Percentiles rank a stretch among this genome's conserved stretches.
phyloP scores from a whole-genome alignment of 345 rosid genomes.

The Euphorbia pulcherrima region DNA sequence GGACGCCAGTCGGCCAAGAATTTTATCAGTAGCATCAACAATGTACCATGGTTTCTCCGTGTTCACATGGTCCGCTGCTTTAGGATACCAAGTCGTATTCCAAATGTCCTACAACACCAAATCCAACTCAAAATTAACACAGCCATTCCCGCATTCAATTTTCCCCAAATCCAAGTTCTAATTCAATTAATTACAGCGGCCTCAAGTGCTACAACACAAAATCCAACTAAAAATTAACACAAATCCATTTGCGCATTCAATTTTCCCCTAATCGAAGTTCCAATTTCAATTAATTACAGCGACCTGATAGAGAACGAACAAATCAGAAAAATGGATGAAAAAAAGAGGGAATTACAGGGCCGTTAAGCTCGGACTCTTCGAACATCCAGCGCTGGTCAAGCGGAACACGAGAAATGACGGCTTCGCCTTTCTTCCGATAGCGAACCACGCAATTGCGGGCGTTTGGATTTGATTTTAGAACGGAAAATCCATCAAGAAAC shows the following conservation, averaged over 20 bases:
- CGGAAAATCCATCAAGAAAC: neutral
- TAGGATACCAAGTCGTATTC: conserved; percentile 97
- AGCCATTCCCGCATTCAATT: neutral
- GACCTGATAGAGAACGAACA: too few species aligned
- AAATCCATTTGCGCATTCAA: too few species aligned
- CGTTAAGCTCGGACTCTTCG: conserved; percentile 28
- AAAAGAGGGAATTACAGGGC: conserved; percentile 21
- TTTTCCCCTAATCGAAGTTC: too few species aligned
- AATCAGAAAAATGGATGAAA: too few species aligned
- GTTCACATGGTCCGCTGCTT: conserved; percentile 77
- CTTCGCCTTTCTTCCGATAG: conserved; percentile 14
- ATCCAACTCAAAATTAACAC: neutral
- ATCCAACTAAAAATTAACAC: too few species aligned
- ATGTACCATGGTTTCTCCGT: conserved; percentile 81
- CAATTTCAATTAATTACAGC: too few species aligned
- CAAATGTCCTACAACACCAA: conserved; percentile 66
- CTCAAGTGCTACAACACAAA: too few species aligned
- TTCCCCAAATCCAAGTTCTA: neutral
- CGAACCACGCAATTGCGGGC: conserved; percentile 15
- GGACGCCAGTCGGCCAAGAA: conserved; percentile 85
- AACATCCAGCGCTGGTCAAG: conserved; percentile 35
- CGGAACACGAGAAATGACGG: conserved; percentile 15
- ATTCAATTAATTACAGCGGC: neutral
- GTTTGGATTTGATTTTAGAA: conserved; percentile 6
- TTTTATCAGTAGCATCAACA: conserved; percentile 88